A percentile compares a stretch with the other conserved stretches of the same genome.
Evolutionary conservation across 345 rosid genomes (phyloP).

Genomic region (Turritis glabra): DNA sequence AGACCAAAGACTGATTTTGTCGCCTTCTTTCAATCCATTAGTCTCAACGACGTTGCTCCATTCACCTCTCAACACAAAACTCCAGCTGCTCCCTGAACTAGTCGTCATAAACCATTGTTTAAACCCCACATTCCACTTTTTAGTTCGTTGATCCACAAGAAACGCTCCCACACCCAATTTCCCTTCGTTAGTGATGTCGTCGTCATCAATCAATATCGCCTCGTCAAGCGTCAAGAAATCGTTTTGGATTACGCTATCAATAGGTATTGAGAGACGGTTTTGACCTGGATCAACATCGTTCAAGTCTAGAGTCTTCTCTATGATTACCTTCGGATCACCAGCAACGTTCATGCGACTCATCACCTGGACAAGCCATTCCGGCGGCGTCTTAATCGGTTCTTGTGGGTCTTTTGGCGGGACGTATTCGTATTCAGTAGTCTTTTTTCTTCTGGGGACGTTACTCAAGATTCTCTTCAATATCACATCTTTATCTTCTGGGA

Average conservation of each 20-base stretch:
- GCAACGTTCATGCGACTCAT: not conserved
- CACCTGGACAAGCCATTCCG: conserved; percentile 1
- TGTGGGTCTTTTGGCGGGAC: not conserved
- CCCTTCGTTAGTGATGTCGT: not conserved
- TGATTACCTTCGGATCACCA: not conserved
- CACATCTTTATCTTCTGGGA: not conserved
- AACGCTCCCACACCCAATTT: not conserved
- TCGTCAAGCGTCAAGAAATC: conserved; percentile 21
- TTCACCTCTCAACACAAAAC: conserved; percentile 15
- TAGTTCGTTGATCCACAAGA: conserved; percentile 18
- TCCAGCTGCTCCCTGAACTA: not conserved
- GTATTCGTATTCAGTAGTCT: not conserved
- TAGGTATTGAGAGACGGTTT: conserved; percentile 31
- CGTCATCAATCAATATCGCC: not conserved
- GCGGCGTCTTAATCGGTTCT: not conserved
- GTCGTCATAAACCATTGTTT: not conserved
- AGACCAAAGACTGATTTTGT: conserved; percentile 25
- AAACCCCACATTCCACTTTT: not conserved
- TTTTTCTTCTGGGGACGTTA: not conserved
- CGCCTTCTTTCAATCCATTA: conserved; percentile 16
- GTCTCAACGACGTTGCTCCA: conserved; percentile 7
- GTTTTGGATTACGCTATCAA: not conserved
- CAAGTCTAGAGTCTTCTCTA: conserved; percentile 3
- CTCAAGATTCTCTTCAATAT: not conserved
- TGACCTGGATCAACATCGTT: conserved; percentile 1